Evolutionary conservation across 2,329 filamentous ascomycete species (phyloP).

Genomic region (Gaeumannomyces sp.): DNA sequence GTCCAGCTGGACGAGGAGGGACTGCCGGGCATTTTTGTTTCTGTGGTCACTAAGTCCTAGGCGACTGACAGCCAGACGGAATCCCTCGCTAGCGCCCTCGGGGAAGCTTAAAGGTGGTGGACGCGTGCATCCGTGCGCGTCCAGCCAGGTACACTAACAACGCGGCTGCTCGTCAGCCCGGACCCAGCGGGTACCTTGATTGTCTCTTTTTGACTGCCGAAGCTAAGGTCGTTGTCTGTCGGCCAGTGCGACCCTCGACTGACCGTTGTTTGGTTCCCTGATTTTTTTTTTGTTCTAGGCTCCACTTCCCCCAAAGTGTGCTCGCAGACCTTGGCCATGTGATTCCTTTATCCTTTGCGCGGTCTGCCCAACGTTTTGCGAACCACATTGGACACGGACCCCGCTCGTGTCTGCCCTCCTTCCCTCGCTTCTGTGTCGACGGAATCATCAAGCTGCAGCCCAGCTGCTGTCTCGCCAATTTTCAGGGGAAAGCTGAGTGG

Average conservation of each 20-base stretch:
- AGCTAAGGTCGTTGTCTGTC: background rate
- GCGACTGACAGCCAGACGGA: too few relatives aligned
- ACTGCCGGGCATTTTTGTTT: too few relatives aligned
- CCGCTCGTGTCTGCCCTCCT: too few relatives aligned
- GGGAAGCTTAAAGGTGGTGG: background rate
- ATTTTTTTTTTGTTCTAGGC: background rate
- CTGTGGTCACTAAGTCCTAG: too few relatives aligned
- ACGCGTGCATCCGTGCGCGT: background rate
- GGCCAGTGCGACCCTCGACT: background rate
- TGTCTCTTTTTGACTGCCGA: too few relatives aligned
- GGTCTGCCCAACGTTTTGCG: too few relatives aligned
- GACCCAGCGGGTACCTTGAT: too few relatives aligned
- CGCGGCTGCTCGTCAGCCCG: background rate
- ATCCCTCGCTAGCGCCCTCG: background rate
- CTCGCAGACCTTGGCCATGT: background rate
- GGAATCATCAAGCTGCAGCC: background rate
- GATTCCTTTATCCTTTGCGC: background rate
- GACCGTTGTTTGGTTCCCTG: too few relatives aligned
- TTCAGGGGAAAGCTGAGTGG: background rate
- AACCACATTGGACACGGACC: background rate
- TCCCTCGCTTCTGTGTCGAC: too few relatives aligned
- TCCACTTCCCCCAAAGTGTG: too few relatives aligned
- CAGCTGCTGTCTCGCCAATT: background rate
- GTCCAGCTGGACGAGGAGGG: background rate
- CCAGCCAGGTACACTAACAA: background rate